Base-by-base conservation (phyloP, 2,329 filamentous ascomycete genomes). In the Botrytis byssoidea region DNA sequence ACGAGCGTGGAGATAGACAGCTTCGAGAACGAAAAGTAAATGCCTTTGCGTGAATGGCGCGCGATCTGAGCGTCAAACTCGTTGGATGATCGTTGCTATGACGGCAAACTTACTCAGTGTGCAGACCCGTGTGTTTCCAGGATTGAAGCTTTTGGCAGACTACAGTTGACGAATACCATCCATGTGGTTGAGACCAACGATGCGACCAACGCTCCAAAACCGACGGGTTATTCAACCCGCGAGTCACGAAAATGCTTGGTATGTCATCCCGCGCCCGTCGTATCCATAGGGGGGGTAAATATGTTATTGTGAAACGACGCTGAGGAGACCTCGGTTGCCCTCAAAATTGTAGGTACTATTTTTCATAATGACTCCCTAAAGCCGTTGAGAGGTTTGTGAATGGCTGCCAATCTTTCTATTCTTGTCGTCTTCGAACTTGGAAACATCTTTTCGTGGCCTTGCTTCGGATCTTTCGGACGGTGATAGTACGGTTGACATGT, bases 261-360 rank as follows among this genome's bases (percentile, higher is more conserved):
- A 55, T 35, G 40, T 48, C 40, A 37, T 57, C 63, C 70, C 46
- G 48, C 51, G 59, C 20, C 59, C 35, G 16, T 64, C 70, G 9
- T 48, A 37, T 72, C 48, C 48, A 57, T 29, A 18, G 60, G 55
- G 60, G 46, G 46, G 44, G 32, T 59, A 32, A 18, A n/a, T 29
- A 29, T 46, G n/a, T 75, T 67, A 65, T 78, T 29, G 40, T 78
- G 78, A 79, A 79, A 79, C 78, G 67, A 64, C 51, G 72, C 76
- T 79, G 77, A 77, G 77, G 77, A 74, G 63, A 73, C 67, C 74
- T 78, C 76, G 76, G 74, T 73, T 75, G 76, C 77, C 76, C 71
- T 78, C 77, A 76, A 74, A 74, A 69, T 68, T 72, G 46, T 48
- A 59, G 61, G 40, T 46, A 46, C 61, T 59, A 5, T 42, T 42